Evolutionary conservation across 2,329 filamentous ascomycete species (phyloP).

Genomic region (Aspergillus ibericus): DNA sequence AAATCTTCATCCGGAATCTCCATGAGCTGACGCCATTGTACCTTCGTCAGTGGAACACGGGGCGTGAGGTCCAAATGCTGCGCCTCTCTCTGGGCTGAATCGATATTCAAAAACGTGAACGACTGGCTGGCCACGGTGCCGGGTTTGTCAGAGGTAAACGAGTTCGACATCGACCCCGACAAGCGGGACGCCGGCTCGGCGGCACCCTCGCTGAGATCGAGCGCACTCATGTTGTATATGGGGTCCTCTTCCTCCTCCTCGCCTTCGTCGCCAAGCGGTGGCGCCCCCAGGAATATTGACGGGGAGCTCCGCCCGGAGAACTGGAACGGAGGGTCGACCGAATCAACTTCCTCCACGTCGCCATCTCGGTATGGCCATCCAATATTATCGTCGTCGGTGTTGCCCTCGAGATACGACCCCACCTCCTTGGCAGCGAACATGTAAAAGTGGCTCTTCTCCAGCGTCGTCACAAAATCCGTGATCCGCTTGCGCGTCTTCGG

Average conservation of each 20-base stretch:
- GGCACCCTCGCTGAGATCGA: conserved; percentile 42
- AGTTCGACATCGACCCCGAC: conserved; percentile 41
- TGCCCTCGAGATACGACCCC: conserved; percentile 70
- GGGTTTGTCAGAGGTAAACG: conserved; percentile 41
- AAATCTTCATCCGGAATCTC: conserved; percentile 80
- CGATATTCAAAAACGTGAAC: conserved; percentile 47
- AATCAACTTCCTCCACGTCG: conserved; percentile 49
- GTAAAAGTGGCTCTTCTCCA: conserved; percentile 79
- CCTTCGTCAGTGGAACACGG: conserved; percentile 72
- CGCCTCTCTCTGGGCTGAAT: conserved; percentile 79
- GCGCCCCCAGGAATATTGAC: conserved; percentile 31
- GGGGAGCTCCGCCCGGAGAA: conserved; percentile 44
- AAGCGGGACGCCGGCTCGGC: conserved; percentile 39
- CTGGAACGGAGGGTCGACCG: conserved; percentile 42
- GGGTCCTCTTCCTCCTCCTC: conserved; percentile 38
- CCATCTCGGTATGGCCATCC: conserved; percentile 87
- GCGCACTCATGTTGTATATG: conserved; percentile 39
- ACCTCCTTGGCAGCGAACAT: conserved; percentile 84
- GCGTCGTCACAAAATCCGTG: conserved; percentile 69
- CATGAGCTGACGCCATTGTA: conserved; percentile 89
- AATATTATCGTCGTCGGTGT: conserved; percentile 84
- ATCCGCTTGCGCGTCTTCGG: conserved; percentile 70
- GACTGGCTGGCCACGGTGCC: conserved; percentile 45
- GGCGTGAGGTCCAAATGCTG: conserved; percentile 68
- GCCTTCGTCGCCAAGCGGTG: conserved; percentile 23